These are phyloP conservation scores for Lactarius quietus DNA, from an alignment of 768 basidiomycete genomes.

Conservation along the genomic window DNA sequence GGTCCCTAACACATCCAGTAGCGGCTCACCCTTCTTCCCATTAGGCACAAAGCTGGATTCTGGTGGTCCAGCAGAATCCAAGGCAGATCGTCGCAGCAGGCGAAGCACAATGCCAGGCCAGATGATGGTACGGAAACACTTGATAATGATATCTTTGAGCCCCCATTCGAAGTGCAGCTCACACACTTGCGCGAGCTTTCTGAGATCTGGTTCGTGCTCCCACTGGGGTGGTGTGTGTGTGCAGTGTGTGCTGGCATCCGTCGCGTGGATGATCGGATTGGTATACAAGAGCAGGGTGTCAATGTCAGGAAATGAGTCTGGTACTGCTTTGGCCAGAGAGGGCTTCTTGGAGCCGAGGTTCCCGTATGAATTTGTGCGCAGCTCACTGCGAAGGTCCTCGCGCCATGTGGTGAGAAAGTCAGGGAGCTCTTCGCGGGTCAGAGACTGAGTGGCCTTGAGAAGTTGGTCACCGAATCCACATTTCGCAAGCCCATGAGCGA, in stretches of 20 bases:
- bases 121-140: slow-evolving; percentile 77
- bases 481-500: slow-evolving; percentile 72
- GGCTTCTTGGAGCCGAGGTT: slow-evolving; percentile 60
- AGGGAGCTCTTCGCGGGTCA: slow-evolving; percentile 40
- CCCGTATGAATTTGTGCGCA: slow-evolving; percentile 64
- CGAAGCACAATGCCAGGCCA: slow-evolving; percentile 75
- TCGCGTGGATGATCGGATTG: slow-evolving; percentile 71
- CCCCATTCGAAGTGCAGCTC: slow-evolving; percentile 95
- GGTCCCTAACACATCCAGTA: slow-evolving; percentile 35
- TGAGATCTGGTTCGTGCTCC: slow-evolving; percentile 61
- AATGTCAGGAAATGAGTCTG: slow-evolving; percentile 65
- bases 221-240: slow-evolving; percentile 37
- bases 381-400: slow-evolving; percentile 53
- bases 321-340: slow-evolving; percentile 59
- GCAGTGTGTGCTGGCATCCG: slow-evolving; percentile 37
- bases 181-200: slow-evolving; percentile 70
- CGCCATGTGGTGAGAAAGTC: slow-evolving; percentile 63
- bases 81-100: slow-evolving; percentile 59
- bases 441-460: slow-evolving; percentile 50
- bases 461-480: slow-evolving; percentile 77
- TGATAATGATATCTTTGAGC: slow-evolving; percentile 73
- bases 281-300: slow-evolving; percentile 76
- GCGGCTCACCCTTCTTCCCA: not conserved
- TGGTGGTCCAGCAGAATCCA: slow-evolving; percentile 34
- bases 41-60: slow-evolving; percentile 1